Base-by-base conservation (phyloP, 495 filamentous ascomycete genomes). In the Halenospora varia region DNA sequence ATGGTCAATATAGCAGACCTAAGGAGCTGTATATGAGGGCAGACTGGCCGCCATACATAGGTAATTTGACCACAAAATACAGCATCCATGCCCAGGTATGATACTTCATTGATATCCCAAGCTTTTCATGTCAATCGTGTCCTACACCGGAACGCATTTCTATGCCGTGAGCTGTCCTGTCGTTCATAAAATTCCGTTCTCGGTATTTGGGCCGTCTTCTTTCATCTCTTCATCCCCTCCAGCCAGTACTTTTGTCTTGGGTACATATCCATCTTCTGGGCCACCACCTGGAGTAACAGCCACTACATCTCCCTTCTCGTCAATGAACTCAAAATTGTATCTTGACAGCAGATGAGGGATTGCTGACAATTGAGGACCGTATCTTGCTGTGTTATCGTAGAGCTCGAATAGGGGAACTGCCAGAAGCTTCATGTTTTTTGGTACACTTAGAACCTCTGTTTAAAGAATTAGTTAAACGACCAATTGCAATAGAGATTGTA, bases 371-470 rank as follows among this genome's bases (percentile, higher is more conserved):
- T 98, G 94, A 3, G 94, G 94, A 0, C 94, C 94, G 67, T 98
- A 98, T 57, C 94, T 77, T 2, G 86, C 88, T 1, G 90, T 96
- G 73, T 98, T 98, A 67, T 97, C 94, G 75, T 97, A 98, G 18
- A 98, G 81, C 73, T 98, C 94, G 72, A 97, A 98, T 0, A 98
- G 78, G 2, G 94, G 94, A 2, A 98, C 94, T 10, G 94, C 94
- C 22, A 98, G 84, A 6, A 98, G 82, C 70, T 98, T 98, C 94
- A 98, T 97, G 75, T 98, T 98, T 80, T 98, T 98, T 1, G 94
- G 94, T 17, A 97, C 95, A 64, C 86, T 90, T 45, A 98, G 82
- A n/a, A 97, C 88, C 77, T 96, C 92, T 96, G 64, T 51, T 11
- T 19, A 15, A 18, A 48, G 3, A 39, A 47, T 55, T 53, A 51